A percentile compares a stretch with the other conserved stretches of the same genome.
These are phyloP conservation scores for Colletotrichum sp. DNA, from an alignment of 2,329 filamentous ascomycete genomes.

Conservation along the genomic window DNA sequence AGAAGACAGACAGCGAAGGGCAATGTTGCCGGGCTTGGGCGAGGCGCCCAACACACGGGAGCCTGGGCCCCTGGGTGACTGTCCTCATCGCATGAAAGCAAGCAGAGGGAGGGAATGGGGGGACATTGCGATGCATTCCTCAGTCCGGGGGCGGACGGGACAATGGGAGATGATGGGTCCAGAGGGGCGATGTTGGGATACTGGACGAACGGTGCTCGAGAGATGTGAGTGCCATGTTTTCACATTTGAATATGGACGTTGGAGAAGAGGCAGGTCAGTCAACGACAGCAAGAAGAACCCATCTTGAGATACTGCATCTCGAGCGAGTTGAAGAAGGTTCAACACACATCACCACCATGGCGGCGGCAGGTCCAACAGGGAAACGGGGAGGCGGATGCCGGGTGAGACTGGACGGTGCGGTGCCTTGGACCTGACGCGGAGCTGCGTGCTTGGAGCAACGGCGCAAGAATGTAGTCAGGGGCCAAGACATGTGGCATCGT, in stretches of 20 bases:
- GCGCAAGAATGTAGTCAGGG: neutral
- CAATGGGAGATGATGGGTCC: neutral
- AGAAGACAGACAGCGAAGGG: neutral
- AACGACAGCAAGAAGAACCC: neutral
- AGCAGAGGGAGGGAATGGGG: constrained; percentile 18
- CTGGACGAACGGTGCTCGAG: neutral
- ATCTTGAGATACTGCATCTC: neutral
- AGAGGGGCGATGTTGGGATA: neutral
- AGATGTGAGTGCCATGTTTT: neutral
- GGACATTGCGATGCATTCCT: constrained; percentile 24
- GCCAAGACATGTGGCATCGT: neutral
- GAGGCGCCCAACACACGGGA: neutral
- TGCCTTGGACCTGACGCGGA: neutral
- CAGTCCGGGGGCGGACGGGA: neutral
- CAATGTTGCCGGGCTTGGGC: neutral
- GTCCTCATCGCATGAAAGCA: neutral
- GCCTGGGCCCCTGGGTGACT: neutral
- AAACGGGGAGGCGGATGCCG: neutral
- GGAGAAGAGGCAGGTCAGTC: neutral
- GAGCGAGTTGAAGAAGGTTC: neutral
- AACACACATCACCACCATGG: neutral
- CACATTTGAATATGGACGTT: neutral
- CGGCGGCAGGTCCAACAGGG: neutral
- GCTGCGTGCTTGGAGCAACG: neutral
- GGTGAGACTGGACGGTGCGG: neutral